A percentile compares a stretch with the other conserved stretches of the same genome.
Conservation (phyloP, 306 rosid genomes). For the Lupinus albus region DNA sequence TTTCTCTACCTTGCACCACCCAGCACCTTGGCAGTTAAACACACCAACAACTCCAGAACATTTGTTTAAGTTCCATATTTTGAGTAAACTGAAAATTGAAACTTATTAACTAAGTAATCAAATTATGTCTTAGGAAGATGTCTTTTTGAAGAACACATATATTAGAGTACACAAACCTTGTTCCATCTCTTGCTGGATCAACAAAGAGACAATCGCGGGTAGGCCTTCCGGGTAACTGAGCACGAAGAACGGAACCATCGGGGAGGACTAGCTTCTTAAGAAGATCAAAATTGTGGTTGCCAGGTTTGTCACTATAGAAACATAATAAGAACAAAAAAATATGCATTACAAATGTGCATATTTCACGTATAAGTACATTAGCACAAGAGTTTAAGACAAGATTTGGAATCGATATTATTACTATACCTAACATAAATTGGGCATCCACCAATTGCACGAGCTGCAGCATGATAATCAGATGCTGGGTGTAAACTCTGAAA, state of each 20-base stretch:
- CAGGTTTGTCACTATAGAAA: slow-evolving; percentile 81
- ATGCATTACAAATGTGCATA: neutral
- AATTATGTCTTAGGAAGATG: neutral
- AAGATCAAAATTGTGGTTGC: slow-evolving; percentile 88
- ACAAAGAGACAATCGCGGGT: slow-evolving; percentile 80
- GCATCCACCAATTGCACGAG: slow-evolving; percentile 96
- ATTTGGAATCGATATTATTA: neutral
- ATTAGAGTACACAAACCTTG: slow-evolving; percentile 53
- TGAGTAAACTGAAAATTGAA: slow-evolving; percentile 74
- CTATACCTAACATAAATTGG: slow-evolving; percentile 92
- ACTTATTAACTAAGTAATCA: slow-evolving; percentile 12
- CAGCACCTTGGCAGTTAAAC: slow-evolving; percentile 98
- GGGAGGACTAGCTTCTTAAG: slow-evolving; percentile 87
- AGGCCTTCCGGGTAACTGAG: slow-evolving; percentile 90
- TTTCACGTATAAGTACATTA: slow-evolving; percentile 15
- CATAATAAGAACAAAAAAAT: neutral
- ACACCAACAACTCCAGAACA: slow-evolving; percentile 92
- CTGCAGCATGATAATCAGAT: slow-evolving; percentile 94
- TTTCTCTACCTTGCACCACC: slow-evolving; percentile 88
- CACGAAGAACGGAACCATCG: slow-evolving; percentile 96
- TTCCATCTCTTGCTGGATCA: slow-evolving; percentile 93
- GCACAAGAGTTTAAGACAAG: too few relatives aligned
- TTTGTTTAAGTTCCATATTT: slow-evolving; percentile 92
- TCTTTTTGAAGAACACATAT: neutral
- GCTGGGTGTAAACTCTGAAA: slow-evolving; percentile 86